phyloP scores from a whole-genome alignment of 768 basidiomycete species.

The Suillus subaureus region DNA sequence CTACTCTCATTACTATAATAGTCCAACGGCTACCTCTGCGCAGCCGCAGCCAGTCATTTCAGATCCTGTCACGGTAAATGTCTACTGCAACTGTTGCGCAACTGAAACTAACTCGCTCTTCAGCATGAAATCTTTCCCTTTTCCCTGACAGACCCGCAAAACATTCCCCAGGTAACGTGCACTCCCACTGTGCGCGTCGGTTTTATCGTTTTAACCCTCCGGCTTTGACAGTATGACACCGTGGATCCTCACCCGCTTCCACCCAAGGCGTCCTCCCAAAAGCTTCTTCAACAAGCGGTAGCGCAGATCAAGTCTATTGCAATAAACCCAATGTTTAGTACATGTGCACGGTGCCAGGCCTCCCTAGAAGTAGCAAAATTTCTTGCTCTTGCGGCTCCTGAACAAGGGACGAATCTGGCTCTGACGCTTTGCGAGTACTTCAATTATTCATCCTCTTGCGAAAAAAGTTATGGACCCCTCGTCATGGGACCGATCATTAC shows the following conservation, averaged over 20 bases:
- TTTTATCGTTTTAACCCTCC: not conserved
- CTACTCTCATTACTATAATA: conserved; percentile 69
- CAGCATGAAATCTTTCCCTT: conserved; percentile 62
- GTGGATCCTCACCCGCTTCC: conserved; percentile 69
- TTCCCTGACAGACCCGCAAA: conserved; percentile 62
- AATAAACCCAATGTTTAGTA: conserved; percentile 55
- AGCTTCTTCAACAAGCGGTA: conserved; percentile 54
- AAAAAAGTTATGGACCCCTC: conserved; percentile 45
- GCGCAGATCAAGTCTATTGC: conserved; percentile 59
- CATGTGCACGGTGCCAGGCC: conserved; percentile 63
- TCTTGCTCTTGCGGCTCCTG: conserved; percentile 62
- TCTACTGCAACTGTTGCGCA: conserved; percentile 3
- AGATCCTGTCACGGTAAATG: conserved; percentile 63
- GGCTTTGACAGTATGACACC: conserved; percentile 47
- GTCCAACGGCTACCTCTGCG: conserved; percentile 68
- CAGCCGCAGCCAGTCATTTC: conserved; percentile 80
- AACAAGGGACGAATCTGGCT: conserved; percentile 57
- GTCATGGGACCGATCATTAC: conserved; percentile 63
- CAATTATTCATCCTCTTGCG: conserved; percentile 54
- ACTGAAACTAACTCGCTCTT: conserved; percentile 2
- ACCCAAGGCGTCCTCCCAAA: conserved; percentile 47
- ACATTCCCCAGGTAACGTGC: conserved; percentile 50
- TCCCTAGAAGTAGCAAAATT: conserved; percentile 66
- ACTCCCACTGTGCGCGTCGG: not conserved
- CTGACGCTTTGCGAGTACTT: conserved; percentile 64